Evolutionary conservation across 768 basidiomycete genomes (phyloP), one percentile per base, ranked within the genome.

Genomic region (Fomitopsis pulvina): DNA sequence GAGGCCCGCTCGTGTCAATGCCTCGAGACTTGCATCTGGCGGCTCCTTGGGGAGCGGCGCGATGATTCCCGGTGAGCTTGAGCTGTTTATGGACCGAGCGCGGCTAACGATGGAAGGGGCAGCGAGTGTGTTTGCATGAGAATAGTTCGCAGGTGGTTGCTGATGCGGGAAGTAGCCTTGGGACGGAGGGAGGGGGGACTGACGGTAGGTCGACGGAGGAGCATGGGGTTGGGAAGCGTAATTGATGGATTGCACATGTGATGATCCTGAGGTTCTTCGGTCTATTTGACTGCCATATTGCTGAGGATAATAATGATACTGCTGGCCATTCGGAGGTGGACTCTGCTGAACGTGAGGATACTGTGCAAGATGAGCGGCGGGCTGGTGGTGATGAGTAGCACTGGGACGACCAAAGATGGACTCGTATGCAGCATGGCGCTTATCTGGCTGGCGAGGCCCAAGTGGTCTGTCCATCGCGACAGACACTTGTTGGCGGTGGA

Each of bases 371-470:
- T 56, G 62, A 58, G 54, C 61, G 58, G 45, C 59, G 57, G 56
- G 58, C 46, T 57, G 47, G 41, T 71, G 66, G 57, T 81, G 83
- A 64, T 81, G 80, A 27, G 71, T 56, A 41, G 73, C 68, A 45
- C 79, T 78, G 45, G 87, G 85, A 22, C 89, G 78, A 22, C 88
- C 88, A 67, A 92, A 92, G 70, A 92, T 91, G 61, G 83, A 80
- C 66, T 91, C 86, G 71, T 90, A 92, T 41, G 89, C 89, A 48
- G 81, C 79, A 66, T 79, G 72, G 47, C 89, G 84, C 63, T 89
- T 88, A 69, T 88, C 85, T 40, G 74, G 73, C 51, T 62, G 63
- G 47, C 75, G 66, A 68, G 85, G 84, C 45, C 85, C 86, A 58
- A 79, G 63, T 52, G 76, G 77, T 56, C 72, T 69, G 57, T 78